Evolutionary conservation across 192 early-diverging fungal genomes (phyloP).

Genomic region (Backusella westeae): DNA sequence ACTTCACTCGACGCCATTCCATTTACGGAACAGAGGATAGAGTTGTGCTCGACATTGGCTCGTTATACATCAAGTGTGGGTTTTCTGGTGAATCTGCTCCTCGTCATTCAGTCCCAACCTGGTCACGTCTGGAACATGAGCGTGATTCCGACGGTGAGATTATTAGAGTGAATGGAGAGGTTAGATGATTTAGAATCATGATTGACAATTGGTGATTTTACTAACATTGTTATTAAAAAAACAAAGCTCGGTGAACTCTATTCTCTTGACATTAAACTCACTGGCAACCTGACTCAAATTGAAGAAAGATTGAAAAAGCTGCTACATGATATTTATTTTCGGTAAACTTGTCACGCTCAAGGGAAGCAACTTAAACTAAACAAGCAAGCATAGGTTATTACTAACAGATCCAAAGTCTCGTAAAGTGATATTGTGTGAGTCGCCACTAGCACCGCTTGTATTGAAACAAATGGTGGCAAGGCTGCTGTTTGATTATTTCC

Average conservation of each 20-base stretch:
- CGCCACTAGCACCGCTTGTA: conserved; percentile 63
- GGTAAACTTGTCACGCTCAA: conserved; percentile 32
- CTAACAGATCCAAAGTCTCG: conserved; percentile 81
- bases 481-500: conserved; percentile 73
- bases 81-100: conserved; percentile 84
- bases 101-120: conserved; percentile 61
- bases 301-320: conserved; percentile 47
- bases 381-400: conserved; percentile 48
- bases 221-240: neutral
- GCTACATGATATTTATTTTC: conserved; percentile 50
- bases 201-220: neutral
- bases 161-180: conserved; percentile 40
- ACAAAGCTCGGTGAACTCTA: conserved; percentile 40
- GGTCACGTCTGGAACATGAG: conserved; percentile 42
- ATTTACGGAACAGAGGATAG: conserved; percentile 82
- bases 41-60: conserved; percentile 86
- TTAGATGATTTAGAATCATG: conserved; percentile 21
- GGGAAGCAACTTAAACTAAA: neutral
- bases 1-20: conserved; percentile 45
- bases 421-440: conserved; percentile 81
- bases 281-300: conserved; percentile 36
- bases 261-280: conserved; percentile 41
- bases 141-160: conserved; percentile 38
- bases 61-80: conserved; percentile 78
- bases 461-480: conserved; percentile 68